Percentiles rank a stretch among this genome's conserved stretches.
These are phyloP conservation scores for Jackrogersella minutella DNA, from an alignment of 495 filamentous ascomycete species.

Conservation along the genomic window DNA sequence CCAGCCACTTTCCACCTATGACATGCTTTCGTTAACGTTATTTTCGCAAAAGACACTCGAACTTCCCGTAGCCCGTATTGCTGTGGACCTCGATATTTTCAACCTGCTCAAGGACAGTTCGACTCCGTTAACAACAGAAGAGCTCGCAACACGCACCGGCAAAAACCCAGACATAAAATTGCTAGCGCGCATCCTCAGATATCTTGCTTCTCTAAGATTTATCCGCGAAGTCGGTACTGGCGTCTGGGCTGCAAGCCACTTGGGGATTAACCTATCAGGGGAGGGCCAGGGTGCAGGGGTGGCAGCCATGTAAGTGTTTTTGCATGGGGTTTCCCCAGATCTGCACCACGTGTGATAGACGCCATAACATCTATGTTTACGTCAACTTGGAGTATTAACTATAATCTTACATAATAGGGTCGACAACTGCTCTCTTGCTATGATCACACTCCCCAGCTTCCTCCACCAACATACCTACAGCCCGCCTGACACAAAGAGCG, in stretches of 20 bases:
- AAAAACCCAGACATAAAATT: conserved; percentile 25
- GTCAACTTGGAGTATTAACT: background rate
- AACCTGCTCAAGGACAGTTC: conserved; percentile 15
- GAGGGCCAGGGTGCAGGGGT: conserved; percentile 27
- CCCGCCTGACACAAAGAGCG: conserved; percentile 9
- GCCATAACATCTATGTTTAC: background rate
- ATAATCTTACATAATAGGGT: conserved; percentile 6
- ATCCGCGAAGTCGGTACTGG: conserved; percentile 23
- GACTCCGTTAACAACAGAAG: conserved; percentile 24
- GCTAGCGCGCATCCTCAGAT: conserved; percentile 29
- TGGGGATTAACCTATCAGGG: conserved; percentile 35
- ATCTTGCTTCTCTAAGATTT: conserved; percentile 25
- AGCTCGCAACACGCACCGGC: conserved; percentile 19
- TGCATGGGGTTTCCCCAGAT: background rate
- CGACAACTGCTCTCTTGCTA: conserved; percentile 21
- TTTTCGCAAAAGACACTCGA: conserved; percentile 19
- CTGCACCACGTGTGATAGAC: background rate
- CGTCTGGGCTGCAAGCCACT: conserved; percentile 31
- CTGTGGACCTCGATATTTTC: conserved; percentile 32
- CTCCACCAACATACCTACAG: conserved; percentile 21
- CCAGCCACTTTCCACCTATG: background rate
- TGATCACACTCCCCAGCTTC: conserved; percentile 21
- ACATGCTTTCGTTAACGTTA: background rate
- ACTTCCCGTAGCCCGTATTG: conserved; percentile 15
- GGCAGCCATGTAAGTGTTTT: conserved; percentile 15